These are phyloP conservation scores for Suillus spraguei DNA, from an alignment of 768 basidiomycete species.

Conservation along the genomic window DNA sequence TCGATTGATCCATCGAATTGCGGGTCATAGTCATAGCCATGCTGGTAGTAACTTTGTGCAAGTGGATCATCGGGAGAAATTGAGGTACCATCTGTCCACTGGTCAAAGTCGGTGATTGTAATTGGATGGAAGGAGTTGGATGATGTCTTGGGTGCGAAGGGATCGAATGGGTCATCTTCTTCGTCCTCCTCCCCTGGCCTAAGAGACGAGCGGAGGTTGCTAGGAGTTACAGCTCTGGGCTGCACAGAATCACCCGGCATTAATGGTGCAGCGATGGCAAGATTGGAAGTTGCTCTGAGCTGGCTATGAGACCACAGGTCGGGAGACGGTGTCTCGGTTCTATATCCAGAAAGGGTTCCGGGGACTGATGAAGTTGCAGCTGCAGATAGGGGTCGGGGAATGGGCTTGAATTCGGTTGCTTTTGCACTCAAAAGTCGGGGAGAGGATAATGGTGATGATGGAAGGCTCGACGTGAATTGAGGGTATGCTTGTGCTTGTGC, in stretches of 20 bases:
- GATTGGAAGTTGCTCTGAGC: constrained; percentile 73
- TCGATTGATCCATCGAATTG: constrained; percentile 35
- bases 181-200: constrained; percentile 64
- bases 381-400: constrained; percentile 77
- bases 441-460: constrained; percentile 82
- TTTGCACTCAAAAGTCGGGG: constrained; percentile 88
- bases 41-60: constrained; percentile 31
- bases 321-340: constrained; percentile 84
- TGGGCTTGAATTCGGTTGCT: constrained; percentile 87
- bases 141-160: constrained; percentile 50
- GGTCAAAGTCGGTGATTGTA: constrained; percentile 65
- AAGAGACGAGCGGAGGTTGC: constrained; percentile 67
- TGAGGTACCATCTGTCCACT: constrained; percentile 56
- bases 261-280: constrained; percentile 90
- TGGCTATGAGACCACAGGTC: constrained; percentile 85
- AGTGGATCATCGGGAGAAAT: constrained; percentile 54
- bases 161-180: constrained; percentile 87
- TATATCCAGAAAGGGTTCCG: constrained; percentile 49
- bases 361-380: constrained; percentile 59
- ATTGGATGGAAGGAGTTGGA: constrained; percentile 65
- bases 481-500: constrained; percentile 56
- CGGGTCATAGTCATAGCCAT: constrained; percentile 34
- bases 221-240: constrained; percentile 65
- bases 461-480: constrained; percentile 79
- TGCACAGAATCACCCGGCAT: constrained; percentile 64